phyloP scores from a whole-genome alignment of 2,329 filamentous ascomycete species.

The Cladosporium cucumerinum region DNA sequence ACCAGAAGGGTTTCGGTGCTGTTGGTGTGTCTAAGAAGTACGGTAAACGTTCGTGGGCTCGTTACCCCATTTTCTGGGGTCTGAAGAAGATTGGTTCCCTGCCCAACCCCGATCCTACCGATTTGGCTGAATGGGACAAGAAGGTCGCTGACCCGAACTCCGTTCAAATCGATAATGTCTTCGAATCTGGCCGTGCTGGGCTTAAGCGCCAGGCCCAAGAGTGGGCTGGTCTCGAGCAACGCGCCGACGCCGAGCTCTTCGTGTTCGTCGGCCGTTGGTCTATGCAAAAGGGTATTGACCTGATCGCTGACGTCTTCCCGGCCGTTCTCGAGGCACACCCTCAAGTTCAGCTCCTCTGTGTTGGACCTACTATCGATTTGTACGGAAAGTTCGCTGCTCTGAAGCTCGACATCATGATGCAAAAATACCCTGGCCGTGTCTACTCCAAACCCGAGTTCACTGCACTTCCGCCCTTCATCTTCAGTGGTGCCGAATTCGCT shows the following conservation, averaged over 20 bases:
- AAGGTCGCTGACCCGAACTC: conserved; percentile 50
- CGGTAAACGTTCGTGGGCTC: conserved; percentile 62
- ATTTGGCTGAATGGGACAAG: conserved; percentile 60
- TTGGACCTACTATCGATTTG: conserved; percentile 65
- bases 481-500: conserved; percentile 65
- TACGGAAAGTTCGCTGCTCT: conserved; percentile 66
- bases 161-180: conserved; percentile 52
- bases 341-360: conserved; percentile 59
- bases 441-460: conserved; percentile 69
- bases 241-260: conserved; percentile 61
- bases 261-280: conserved; percentile 69
- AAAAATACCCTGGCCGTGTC: conserved; percentile 62
- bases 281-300: conserved; percentile 65
- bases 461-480: conserved; percentile 63
- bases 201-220: conserved; percentile 62
- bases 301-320: conserved; percentile 66
- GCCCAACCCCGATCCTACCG: conserved; percentile 64
- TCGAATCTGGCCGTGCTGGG: conserved; percentile 52
- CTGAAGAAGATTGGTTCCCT: conserved; percentile 60
- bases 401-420: conserved; percentile 63
- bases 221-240: conserved; percentile 62
- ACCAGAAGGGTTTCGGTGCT: conserved; percentile 65
- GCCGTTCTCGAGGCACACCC: conserved; percentile 58
- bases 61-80: conserved; percentile 69
- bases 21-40: conserved; percentile 68